Percentiles rank a stretch among this genome's conserved stretches.
Evolutionary conservation across 148 eudicot species (phyloP).

Genomic region (Arbutus unedo): DNA sequence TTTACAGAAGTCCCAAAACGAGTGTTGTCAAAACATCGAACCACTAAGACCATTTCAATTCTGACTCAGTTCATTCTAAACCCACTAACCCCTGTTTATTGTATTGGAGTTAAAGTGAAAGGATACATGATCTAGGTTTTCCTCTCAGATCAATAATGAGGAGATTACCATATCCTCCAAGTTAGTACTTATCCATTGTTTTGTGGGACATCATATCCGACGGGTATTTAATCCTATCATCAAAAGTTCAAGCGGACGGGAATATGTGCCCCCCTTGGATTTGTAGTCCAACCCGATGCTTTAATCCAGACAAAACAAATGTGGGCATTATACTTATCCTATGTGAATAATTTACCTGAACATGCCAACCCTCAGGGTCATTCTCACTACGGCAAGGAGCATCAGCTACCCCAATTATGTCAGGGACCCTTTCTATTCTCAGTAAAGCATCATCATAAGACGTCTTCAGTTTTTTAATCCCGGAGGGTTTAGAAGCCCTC

Average conservation of each 20-base stretch:
- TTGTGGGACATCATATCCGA: not conserved
- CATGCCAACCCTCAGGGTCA: constrained; percentile 89
- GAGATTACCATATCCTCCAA: not conserved
- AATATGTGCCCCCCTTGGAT: not conserved
- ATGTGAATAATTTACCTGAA: constrained; percentile 51
- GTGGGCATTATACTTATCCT: not conserved
- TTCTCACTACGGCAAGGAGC: constrained; percentile 49
- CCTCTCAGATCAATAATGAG: not conserved
- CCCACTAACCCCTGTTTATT: not conserved
- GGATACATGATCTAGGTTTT: not conserved
- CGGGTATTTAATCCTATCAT: not conserved
- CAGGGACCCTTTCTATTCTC: constrained; percentile 67
- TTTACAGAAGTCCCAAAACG: not conserved
- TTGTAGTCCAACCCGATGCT: not conserved
- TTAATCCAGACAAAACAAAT: not conserved
- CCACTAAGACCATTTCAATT: not conserved
- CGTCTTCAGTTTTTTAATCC: constrained; percentile 63
- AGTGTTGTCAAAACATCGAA: not conserved
- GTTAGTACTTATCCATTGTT: not conserved
- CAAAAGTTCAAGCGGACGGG: not conserved
- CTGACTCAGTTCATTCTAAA: not conserved
- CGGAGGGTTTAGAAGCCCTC: constrained; percentile 74
- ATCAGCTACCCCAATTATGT: constrained; percentile 58
- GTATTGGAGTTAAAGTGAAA: not conserved
- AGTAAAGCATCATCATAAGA: constrained; percentile 79